Evolutionary conservation across 108 stramenopile species (phyloP).

Genomic region (Stephanodiscus triporus): DNA sequence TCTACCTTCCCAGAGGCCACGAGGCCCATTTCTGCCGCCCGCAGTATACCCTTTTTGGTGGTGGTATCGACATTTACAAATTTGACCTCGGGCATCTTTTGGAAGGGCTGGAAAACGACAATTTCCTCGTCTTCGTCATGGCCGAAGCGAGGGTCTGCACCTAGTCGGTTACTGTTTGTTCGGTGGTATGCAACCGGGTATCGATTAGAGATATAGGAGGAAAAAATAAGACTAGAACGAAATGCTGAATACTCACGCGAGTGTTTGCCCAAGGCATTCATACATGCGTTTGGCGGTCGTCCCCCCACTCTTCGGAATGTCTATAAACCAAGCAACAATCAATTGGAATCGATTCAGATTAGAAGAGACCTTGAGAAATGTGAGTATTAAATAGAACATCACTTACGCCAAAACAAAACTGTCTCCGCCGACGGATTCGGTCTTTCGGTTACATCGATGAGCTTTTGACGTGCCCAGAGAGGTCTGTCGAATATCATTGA

Average conservation of each 20-base stretch:
- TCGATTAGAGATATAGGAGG: background rate
- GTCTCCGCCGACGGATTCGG: constrained; percentile 10
- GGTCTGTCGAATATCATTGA: constrained; percentile 7
- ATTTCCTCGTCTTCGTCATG: constrained; percentile 35
- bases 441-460: constrained; percentile 9
- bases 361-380: background rate
- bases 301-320: constrained; percentile 47
- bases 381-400: background rate
- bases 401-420: constrained; percentile 14
- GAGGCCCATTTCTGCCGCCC: constrained; percentile 40
- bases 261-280: constrained; percentile 26
- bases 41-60: constrained; percentile 36
- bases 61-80: constrained; percentile 59
- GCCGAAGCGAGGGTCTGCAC: constrained; percentile 34
- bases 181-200: background rate
- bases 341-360: background rate
- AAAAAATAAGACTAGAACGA: background rate
- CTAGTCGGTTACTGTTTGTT: constrained; percentile 20
- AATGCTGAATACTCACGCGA: constrained; percentile 3
- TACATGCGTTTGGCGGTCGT: constrained; percentile 41
- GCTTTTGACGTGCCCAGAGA: background rate
- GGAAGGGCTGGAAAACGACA: constrained; percentile 23
- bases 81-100: constrained; percentile 1
- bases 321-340: background rate
- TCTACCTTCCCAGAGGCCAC: constrained; percentile 34